These are phyloP conservation scores for Graphilbum ipis-grandicollis DNA, from an alignment of 2,329 filamentous ascomycete genomes.

Conservation along the genomic window DNA sequence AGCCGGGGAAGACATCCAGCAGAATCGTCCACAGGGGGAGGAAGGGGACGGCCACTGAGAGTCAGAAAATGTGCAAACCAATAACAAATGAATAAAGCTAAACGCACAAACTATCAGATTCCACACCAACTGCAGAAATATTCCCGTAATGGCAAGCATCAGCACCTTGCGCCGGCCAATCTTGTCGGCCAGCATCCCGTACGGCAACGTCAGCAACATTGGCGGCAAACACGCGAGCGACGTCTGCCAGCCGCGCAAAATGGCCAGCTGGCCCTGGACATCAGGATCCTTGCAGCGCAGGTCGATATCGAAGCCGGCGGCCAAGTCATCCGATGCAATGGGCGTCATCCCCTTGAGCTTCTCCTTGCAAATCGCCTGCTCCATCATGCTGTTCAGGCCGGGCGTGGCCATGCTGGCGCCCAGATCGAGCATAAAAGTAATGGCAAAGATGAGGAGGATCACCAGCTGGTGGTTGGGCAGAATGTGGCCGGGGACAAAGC, in stretches of 20 bases:
- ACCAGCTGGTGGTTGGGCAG: slow-evolving; percentile 10
- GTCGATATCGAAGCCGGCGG: too few species aligned
- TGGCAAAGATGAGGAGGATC: slow-evolving; percentile 14
- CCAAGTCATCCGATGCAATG: too few species aligned
- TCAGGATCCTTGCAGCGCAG: slow-evolving; percentile 27
- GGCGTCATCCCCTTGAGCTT: slow-evolving; percentile 19
- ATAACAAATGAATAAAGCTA: neutral
- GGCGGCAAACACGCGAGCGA: slow-evolving; percentile 27
- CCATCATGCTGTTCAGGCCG: slow-evolving; percentile 30
- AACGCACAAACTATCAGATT: slow-evolving; percentile 11
- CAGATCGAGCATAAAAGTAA: slow-evolving; percentile 24
- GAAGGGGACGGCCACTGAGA: too few species aligned
- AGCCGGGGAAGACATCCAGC: slow-evolving; percentile 15
- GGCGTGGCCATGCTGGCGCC: slow-evolving; percentile 17
- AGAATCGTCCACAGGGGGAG: slow-evolving; percentile 24
- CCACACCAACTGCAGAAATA: slow-evolving; percentile 10
- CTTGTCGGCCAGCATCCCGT: slow-evolving; percentile 27
- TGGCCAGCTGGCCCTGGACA: slow-evolving; percentile 34
- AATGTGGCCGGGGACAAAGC: too few species aligned
- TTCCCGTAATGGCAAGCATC: slow-evolving; percentile 13
- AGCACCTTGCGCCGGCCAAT: slow-evolving; percentile 25
- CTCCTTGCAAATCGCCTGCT: slow-evolving; percentile 32
- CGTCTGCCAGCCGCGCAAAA: slow-evolving; percentile 28
- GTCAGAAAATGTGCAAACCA: too few species aligned
- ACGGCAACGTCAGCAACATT: slow-evolving; percentile 26